Evolutionary conservation across 176 grass and related monocot species (phyloP), one percentile per base, ranked within the genome.

Genomic region (Lolium rigidum): DNA sequence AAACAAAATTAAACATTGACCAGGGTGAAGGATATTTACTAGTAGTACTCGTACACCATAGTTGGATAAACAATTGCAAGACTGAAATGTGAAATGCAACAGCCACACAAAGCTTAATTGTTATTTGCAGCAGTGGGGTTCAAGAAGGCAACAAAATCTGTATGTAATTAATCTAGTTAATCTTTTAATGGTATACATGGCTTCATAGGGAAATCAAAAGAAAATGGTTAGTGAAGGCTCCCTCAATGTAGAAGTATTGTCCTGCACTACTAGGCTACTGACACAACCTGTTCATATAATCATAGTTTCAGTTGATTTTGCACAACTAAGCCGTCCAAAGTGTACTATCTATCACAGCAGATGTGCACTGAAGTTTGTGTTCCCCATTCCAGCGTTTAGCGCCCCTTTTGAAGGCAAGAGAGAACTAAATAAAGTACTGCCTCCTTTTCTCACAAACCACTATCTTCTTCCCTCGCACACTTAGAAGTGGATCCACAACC

Each of bases 181-280:
- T 35, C 15, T 61, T 50, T 43, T 50, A 35, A 81, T 28, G 70
- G 8, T 81, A 61, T 70, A 66, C 47, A 65, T 10, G 18, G 11
- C 5, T 84, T 79, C 24, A 6, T 22, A 79, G 39, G 7, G 66
- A 73, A n/a, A 79, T 6, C n/a, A n/a, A n/a, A 81, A 47, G 25
- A 68, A 85, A 77, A 86, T 84, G 48, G 78, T 90, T 41, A 90
- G 51, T 77, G 18, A 58, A 89, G 59, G 25, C 39, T 75, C 65
- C 69, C 37, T 74, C 44, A 2, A 84, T 28, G 44, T 64, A 80
- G 14, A 24, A 20, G 59, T 88, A 64, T 9, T 39, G 43, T 72
- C 71, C 41, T 56, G 65, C 46, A 55, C 55, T 64, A 21, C 18
- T 25, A 72, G 3, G 44, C 44, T 64, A 21, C 18, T 28, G 54